These are phyloP conservation scores for Oropetium thomaeum DNA, from an alignment of 176 grass and related monocot species.

Conservation along the genomic window DNA sequence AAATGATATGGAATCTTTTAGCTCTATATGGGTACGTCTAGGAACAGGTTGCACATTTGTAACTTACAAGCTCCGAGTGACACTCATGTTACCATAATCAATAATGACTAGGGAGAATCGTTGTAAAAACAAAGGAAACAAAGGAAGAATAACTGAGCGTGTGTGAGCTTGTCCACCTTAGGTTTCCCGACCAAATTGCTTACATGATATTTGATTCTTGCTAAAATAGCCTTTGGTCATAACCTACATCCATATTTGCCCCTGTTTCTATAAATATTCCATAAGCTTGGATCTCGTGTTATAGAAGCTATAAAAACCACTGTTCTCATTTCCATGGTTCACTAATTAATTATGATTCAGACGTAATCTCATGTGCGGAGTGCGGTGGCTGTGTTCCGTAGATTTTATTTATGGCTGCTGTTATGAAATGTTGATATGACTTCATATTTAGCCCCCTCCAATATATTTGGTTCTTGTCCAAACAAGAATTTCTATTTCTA, in stretches of 20 bases:
- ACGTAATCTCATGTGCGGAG: background rate
- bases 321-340: background rate
- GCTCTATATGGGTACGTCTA: background rate
- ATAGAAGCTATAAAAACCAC: background rate
- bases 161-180: background rate
- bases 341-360: background rate
- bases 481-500: background rate
- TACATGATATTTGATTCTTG: background rate
- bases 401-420: background rate
- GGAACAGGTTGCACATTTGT: background rate
- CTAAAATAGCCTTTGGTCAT: background rate
- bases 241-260: background rate
- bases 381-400: background rate
- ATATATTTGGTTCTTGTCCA: background rate
- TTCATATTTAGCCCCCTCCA: background rate
- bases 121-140: conserved; percentile 6
- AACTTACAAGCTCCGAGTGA: background rate
- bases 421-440: background rate
- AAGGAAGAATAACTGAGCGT: background rate
- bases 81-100: background rate
- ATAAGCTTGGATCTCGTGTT: background rate
- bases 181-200: background rate
- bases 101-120: background rate
- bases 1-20: background rate
- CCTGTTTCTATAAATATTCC: background rate